Base-by-base conservation (phyloP, 306 rosid genomes). In the Quercus dentata region DNA sequence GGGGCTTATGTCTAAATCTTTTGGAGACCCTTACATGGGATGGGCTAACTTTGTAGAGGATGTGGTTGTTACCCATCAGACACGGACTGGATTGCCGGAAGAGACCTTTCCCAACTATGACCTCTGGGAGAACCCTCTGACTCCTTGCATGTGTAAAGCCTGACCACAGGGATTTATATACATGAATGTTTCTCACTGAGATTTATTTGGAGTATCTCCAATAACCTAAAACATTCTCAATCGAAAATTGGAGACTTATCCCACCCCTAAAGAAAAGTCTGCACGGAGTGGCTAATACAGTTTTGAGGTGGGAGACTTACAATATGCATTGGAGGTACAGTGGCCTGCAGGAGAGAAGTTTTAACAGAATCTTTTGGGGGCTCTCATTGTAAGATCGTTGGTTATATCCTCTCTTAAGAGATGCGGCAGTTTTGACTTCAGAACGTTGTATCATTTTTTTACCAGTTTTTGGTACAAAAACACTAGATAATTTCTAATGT, bases 121-220 rank as follows among this genome's bases (percentile, higher is more conserved):
- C 86, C 87, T 94, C 28, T 94, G 98, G 98, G 98, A 94, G 89
- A 94, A 94, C 84, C 99, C 99, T 21, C 85, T 95, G 10, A 91
- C 98, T 54, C 99, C 99, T 44, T 95, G 99, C 92, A 95, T 95
- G 99, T 95, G 99, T 87, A 93, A 79, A 88, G 96, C 94, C 76
- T 95, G 86, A 90, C 51, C 74, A 74, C 33, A 62, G 52, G 74
- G 79, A 73, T 73, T 79, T 78, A 76, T 68, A 41, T 76, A 77
- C 77, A 70, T 51, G 33, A 17, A 82, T 57, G 61, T 67, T 56
- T 52, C 21, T 63, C 73, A 59, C 56, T 44, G 77, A 78, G 69
- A 79, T 79, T 82, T 82, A 65, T 4, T 52, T 71, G 62, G 69
- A 61, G 82, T 54, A 68, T 71, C 74, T 65, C 76, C 81, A 35